Conservation (phyloP, 2,329 filamentous ascomycete genomes). For the Aureobasidium mangrovei region DNA sequence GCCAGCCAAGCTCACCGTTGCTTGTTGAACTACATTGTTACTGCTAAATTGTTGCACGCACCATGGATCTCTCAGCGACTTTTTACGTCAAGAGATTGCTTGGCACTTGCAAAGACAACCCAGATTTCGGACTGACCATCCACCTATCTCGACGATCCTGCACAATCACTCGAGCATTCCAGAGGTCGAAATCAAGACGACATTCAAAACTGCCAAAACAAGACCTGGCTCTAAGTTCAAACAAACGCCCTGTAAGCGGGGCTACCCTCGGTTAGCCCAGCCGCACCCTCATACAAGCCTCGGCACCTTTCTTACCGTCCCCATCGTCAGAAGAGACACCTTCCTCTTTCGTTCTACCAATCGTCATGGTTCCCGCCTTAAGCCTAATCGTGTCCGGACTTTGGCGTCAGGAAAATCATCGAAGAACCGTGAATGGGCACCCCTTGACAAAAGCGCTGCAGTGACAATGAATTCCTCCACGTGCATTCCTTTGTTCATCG, state of each 20-base stretch:
- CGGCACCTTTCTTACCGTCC: not conserved
- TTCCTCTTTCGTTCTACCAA: not conserved
- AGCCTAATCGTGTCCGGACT: no score
- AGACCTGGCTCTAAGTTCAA: not conserved
- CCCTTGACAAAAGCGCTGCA: not conserved
- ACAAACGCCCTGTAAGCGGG: not conserved
- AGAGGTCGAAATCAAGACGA: not conserved
- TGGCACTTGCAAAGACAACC: no score
- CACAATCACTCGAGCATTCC: no score
- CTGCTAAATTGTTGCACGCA: no score
- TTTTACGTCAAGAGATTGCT: no score
- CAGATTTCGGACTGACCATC: no score
- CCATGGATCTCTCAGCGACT: no score
- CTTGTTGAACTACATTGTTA: not conserved
- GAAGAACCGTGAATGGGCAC: no score
- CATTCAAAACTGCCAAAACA: not conserved
- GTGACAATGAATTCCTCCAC: not conserved
- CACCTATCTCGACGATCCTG: no score
- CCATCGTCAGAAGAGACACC: not conserved
- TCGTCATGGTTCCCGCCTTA: no score
- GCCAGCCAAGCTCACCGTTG: not conserved
- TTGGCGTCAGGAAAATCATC: no score
- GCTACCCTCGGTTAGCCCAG: not conserved
- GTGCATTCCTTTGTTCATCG: not conserved
- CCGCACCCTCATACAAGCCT: not conserved